Evolutionary conservation across 257 asterid genomes (phyloP).

Genomic region (Echium plantagineum): DNA sequence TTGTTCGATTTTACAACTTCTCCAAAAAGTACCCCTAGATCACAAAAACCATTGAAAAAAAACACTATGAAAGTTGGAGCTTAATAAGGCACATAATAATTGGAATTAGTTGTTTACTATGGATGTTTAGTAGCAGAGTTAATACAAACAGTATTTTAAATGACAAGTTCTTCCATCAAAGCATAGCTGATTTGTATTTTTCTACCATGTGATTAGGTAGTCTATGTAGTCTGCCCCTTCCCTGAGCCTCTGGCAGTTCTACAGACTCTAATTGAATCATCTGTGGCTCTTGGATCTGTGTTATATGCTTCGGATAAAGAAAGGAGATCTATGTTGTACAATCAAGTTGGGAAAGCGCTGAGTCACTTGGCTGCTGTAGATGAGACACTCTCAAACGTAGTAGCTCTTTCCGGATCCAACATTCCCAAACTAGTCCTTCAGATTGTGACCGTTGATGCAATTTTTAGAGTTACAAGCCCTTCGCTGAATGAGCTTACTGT

Average conservation of each 20-base stretch:
- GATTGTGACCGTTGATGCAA: constrained; percentile 92
- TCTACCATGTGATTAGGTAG: constrained; percentile 45
- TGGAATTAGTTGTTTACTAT: neutral
- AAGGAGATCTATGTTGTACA: constrained; percentile 74
- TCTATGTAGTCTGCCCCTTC: constrained; percentile 96
- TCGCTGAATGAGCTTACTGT: constrained; percentile 67
- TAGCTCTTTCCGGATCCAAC: constrained; percentile 81
- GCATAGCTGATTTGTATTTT: constrained; percentile 9
- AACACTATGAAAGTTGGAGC: too few species aligned
- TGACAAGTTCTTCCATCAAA: neutral
- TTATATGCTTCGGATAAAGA: constrained; percentile 87
- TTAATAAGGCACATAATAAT: too few species aligned
- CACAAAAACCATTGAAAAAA: neutral
- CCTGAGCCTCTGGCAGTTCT: constrained; percentile 97
- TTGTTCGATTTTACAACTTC: too few species aligned
- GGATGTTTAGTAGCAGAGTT: too few species aligned
- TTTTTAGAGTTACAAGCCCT: constrained; percentile 89
- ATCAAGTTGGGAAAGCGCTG: constrained; percentile 96
- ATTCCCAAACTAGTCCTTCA: constrained; percentile 90
- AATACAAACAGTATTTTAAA: neutral
- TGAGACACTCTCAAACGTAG: constrained; percentile 79
- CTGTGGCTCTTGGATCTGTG: constrained; percentile 81
- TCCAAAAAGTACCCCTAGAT: too few species aligned
- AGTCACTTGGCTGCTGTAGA: constrained; percentile 77
- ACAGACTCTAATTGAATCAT: constrained; percentile 82